A percentile compares a stretch with the other conserved stretches of the same genome.
Conservation (phyloP, 129 eudicot species). For the Flaveria sonorensis region DNA sequence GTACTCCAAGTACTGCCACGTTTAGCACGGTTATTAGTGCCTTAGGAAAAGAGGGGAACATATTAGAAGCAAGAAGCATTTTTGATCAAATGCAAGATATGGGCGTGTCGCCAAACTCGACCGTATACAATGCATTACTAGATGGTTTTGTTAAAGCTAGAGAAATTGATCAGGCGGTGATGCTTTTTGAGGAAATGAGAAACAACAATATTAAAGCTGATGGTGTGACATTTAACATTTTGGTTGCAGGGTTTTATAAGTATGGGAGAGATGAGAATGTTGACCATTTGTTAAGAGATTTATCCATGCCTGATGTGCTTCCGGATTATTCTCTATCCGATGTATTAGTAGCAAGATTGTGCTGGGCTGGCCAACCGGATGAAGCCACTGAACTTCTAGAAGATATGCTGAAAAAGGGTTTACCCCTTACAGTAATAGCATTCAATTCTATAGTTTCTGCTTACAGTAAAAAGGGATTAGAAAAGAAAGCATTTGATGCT, state of each 20-base stretch:
- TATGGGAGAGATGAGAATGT: constrained; percentile 65
- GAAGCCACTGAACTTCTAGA: constrained; percentile 61
- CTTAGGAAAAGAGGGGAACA: constrained; percentile 75
- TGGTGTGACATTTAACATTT: constrained; percentile 78
- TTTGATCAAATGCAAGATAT: constrained; percentile 57
- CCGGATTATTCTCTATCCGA: constrained; percentile 62
- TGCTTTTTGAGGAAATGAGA: constrained; percentile 78
- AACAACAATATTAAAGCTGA: constrained; percentile 63
- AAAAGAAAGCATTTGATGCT: constrained; percentile 65
- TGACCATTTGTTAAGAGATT: constrained; percentile 43
- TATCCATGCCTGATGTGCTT: constrained; percentile 39
- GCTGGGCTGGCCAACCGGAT: constrained; percentile 71
- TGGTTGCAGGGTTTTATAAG: constrained; percentile 73
- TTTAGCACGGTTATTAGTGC: constrained; percentile 64
- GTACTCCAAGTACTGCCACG: constrained; percentile 61
- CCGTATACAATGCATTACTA: constrained; percentile 67
- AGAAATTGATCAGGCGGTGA: constrained; percentile 57
- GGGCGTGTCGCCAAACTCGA: constrained; percentile 54
- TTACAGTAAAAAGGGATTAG: constrained; percentile 67
- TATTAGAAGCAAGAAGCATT: constrained; percentile 59
- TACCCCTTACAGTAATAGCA: constrained; percentile 60
- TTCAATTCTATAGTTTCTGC: constrained; percentile 82
- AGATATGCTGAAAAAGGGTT: constrained; percentile 72
- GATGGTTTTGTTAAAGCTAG: constrained; percentile 86
- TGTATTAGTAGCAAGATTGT: constrained; percentile 61